Base-by-base conservation (phyloP, 441 rosid genomes). In the Aleurites moluccanus region DNA sequence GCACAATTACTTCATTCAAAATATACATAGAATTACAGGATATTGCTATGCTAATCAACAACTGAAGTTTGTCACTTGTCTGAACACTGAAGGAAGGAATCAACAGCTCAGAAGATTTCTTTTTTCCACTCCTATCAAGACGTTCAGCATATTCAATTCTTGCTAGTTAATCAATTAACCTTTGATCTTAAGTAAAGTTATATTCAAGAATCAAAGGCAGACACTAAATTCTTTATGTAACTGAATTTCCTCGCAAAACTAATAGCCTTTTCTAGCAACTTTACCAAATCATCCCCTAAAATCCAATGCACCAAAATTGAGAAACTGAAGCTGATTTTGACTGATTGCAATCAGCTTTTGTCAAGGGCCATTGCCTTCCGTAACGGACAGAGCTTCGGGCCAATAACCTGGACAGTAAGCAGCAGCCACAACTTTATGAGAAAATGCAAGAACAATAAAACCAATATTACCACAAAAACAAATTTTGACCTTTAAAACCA, bases 131-230 rank as follows among this genome's bases (percentile, higher is more conserved):
- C 61, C 33, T 27, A 14, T 59, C 38, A 40, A 56, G 64, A 66
- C 78, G 69, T 65, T 73, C 63, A 60, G 57, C 38, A 68, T 61
- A 73, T 79, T 70, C 61, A 47, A 30, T 40, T 69, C 79, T 50
- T 69, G 42, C 28, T 10, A 61, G 52, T 20, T 25, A 62, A 16
- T 50, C 68, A 38, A 69, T 6, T 45, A 62, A n/a, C 70, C 65
- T 63, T 28, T 28, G 42, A 56, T 56, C 42, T 38, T 16, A 40
- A 70, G 53, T 44, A 21, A 73, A 38, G 25, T 38, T 16, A 38
- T 11, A 56, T 28, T 1, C 47, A 71, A 65, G 56, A 74, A 56
- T 55, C 65, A 74, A 66, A n/a, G n/a, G 28, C 10, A 64, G 23
- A 16, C 30, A 73, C 45, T 64, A 33, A 38, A 47, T 45, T 60